These are phyloP conservation scores for Citrullus colocynthis DNA, from an alignment of 306 rosid species.

Conservation along the genomic window DNA sequence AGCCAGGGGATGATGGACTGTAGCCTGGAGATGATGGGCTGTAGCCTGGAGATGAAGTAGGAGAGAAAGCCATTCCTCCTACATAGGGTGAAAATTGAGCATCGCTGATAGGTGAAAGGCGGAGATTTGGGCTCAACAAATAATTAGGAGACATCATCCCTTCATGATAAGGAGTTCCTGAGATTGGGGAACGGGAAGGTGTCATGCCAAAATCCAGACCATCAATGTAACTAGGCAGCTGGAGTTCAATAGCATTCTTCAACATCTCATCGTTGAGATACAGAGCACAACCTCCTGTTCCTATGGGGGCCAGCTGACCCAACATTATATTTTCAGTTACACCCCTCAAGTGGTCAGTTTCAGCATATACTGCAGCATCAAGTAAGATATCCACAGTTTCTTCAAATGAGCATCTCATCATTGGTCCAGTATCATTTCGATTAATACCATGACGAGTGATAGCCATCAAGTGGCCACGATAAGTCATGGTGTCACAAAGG, in stretches of 20 bases:
- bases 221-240: constrained; percentile 92
- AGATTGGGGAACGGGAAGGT: constrained; percentile 79
- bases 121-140: constrained; percentile 82
- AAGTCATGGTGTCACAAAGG: constrained; percentile 97
- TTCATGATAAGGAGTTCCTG: constrained; percentile 91
- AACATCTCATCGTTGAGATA: constrained; percentile 92
- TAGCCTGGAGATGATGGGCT: constrained; percentile 95
- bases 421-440: constrained; percentile 91
- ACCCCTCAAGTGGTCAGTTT: constrained; percentile 77
- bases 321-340: constrained; percentile 94
- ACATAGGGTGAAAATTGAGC: constrained; percentile 98
- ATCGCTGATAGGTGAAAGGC: constrained; percentile 72
- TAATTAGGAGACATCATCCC: constrained; percentile 95
- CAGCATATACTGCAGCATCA: constrained; percentile 94
- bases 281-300: constrained; percentile 80
- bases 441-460: constrained; percentile 98
- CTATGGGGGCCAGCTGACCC: constrained; percentile 97
- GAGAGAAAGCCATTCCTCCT: constrained; percentile 94
- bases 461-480: constrained; percentile 98
- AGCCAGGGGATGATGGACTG: constrained; percentile 94
- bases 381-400: constrained; percentile 96
- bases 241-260: constrained; percentile 94
- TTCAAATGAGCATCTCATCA: constrained; percentile 99
- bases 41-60: constrained; percentile 86
- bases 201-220: constrained; percentile 98